These are phyloP conservation scores for Metschnikowia kofuensis DNA, from an alignment of 805 yeast species.

Conservation along the genomic window DNA sequence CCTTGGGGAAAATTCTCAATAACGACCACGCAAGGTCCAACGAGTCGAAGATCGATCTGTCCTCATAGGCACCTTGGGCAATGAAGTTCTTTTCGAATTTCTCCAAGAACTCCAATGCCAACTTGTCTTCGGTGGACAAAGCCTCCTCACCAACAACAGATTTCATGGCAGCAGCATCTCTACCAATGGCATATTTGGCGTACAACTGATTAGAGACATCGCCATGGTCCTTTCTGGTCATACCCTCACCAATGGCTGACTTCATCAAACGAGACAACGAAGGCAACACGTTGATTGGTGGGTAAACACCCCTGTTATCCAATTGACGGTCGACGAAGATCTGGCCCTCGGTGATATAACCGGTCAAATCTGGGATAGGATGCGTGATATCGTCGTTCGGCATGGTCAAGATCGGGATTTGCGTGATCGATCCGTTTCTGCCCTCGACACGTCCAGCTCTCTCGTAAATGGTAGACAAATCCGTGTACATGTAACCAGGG, in stretches of 20 bases:
- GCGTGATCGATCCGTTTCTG: constrained; percentile 98
- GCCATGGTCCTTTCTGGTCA: constrained; percentile 99
- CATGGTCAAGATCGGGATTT: constrained; percentile 98
- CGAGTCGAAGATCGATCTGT: constrained; percentile 91
- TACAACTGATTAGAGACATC: constrained; percentile 98
- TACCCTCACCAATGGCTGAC: constrained; percentile 99
- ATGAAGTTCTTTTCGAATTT: constrained; percentile 96
- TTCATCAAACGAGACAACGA: constrained; percentile 98
- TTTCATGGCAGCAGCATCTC: constrained; percentile 99
- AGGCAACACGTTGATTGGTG: constrained; percentile 98
- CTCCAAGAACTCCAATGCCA: constrained; percentile 95
- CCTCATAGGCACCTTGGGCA: constrained; percentile 94
- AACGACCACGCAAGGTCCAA: constrained; percentile 98
- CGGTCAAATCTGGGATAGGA: constrained; percentile 99
- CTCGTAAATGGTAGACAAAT: constrained; percentile 97
- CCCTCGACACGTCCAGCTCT: constrained; percentile 99
- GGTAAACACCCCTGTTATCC: constrained; percentile 94
- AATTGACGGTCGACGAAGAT: constrained; percentile 96
- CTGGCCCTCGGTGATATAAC: constrained; percentile 99
- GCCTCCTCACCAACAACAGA: constrained; percentile 99
- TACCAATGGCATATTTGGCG: constrained; percentile 99
- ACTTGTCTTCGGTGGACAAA: constrained; percentile 92
- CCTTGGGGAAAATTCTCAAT: constrained; percentile 98
- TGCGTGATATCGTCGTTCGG: constrained; percentile 99
- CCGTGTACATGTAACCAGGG: constrained; percentile 99